Base-by-base conservation (phyloP, 805 yeast species). In the Lipomyces sp. region DNA sequence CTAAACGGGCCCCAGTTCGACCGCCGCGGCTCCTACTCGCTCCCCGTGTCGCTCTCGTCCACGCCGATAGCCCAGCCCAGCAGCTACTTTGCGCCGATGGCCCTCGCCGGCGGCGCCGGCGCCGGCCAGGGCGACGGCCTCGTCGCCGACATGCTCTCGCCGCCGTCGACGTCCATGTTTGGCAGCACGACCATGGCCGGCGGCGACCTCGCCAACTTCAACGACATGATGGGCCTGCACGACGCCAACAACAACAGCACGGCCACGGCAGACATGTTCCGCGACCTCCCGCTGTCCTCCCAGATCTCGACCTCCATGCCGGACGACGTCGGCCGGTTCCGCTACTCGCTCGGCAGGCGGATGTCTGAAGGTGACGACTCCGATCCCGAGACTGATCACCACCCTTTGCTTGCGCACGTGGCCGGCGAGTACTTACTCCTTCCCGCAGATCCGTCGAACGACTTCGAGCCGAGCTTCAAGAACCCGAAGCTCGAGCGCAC, bases 401-500 rank as follows among this genome's bases (percentile, higher is more conserved):
- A 39, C 14, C 29, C 38, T 24, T 32, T 29, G 7, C 29, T 43
- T 10, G 52, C 37, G 21, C 39, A 19, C 22, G 23, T 40, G 22
- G 21, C 21, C n/a, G 43, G 34, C 45, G 31, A 23, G 14, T 49
- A 49, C 48, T 51, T 40, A 46, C 51, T 37, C 29, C 34, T 43
- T 16, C 37, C 51, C 13, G 32, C 45, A 51, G 56, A 51, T 43
- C 45, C 45, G 3, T 8, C 44, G 23, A 48, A 47, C 5, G 39
- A 49, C 31, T 32, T 45, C 11, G 39, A 16, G 19, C 43, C 47
- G 4, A 44, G 55, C 1, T 71, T 76, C 51, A 50, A 50, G 36
- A 55, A 55, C 29, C 83, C 82, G 23, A 65, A 69, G 14, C 67
- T 77, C 36, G 76, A 77, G 63, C 75, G 80, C 59, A 71, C 83